Conservation (phyloP, 2,329 filamentous ascomycete genomes). For the Nigrospora oryzae region DNA sequence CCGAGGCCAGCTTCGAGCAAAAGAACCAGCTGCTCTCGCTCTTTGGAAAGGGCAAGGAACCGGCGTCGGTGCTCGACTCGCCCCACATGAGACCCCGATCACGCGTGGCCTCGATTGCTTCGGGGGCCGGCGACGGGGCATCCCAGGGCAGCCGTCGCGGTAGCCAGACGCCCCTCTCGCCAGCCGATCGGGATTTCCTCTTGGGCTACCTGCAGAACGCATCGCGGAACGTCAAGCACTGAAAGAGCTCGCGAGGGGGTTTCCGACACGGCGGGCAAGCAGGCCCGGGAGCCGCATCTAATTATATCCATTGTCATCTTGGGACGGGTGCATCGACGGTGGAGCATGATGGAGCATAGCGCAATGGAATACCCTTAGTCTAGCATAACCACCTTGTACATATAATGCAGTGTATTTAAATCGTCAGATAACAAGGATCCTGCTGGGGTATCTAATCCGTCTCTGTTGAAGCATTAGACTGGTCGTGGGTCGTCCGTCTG, state of each 20-base stretch:
- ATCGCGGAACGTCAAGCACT: not conserved
- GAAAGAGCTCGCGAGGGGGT: not conserved
- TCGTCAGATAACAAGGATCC: too few species aligned
- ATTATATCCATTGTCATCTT: too few species aligned
- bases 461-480: too few species aligned
- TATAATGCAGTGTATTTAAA: too few species aligned
- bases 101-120: constrained; percentile 34
- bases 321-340: too few species aligned
- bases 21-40: constrained; percentile 48
- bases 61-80: constrained; percentile 9
- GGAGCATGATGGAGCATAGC: too few species aligned
- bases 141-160: constrained; percentile 24
- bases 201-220: constrained; percentile 62
- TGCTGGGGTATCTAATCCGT: too few species aligned
- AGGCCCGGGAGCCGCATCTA: too few species aligned
- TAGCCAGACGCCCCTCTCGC: constrained; percentile 50
- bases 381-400: too few species aligned
- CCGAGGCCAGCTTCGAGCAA: constrained; percentile 30
- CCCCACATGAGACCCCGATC: constrained; percentile 19
- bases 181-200: constrained; percentile 68
- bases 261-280: too few species aligned
- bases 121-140: constrained; percentile 26
- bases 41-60: constrained; percentile 43
- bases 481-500: too few species aligned
- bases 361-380: too few species aligned